Evolutionary conservation across 2,329 filamentous ascomycete genomes (phyloP), one percentile per base, ranked within the genome.

Genomic region (Epichloe festucae): DNA sequence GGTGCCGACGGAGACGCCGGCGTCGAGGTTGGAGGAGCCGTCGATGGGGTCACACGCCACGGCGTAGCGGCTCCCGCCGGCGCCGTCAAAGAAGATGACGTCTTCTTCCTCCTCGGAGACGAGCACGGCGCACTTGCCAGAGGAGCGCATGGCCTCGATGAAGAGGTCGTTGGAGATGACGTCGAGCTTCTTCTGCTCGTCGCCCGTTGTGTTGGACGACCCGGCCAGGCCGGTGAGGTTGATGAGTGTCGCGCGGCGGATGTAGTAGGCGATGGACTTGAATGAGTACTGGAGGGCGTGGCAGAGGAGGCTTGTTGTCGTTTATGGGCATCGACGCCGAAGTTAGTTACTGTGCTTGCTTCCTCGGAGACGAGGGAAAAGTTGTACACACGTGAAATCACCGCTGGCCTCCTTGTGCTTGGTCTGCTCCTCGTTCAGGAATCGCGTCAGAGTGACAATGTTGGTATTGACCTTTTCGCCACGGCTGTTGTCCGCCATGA

Each of bases 181-280:
- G 67, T 98, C 93, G 56, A 98, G 87, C 75, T 98, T 98, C 82
- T 98, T 98, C 70, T 98, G 93, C 68, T 97, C 93, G 70, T 98
- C 93, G 58, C 93, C 93, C 3, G 93, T 97, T 50, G 78, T 88
- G 73, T 98, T 98, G 59, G 89, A 88, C 54, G 91, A 93, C 54
- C 93, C 93, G 56, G 93, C 93, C 47, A 98, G 82, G 55, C 93
- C 93, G 49, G 89, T 94, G 55, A 98, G 81, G 76, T 95, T 95
- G 73, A 97, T 91, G 58, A 98, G 76, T 23, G 89, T 91, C 38
- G 91, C 89, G 69, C 93, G 85, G 63, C 91, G 90, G 70, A 98
- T 98, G 77, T 96, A 98, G 78, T 97, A 95, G 62, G 93, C 89
- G 70, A 98, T 98, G 59, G 89, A 95, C 77, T 98, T 98, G 85